These are phyloP conservation scores for Chrysanthemum seticuspe DNA, from an alignment of 129 eudicot species.

Conservation along the genomic window DNA sequence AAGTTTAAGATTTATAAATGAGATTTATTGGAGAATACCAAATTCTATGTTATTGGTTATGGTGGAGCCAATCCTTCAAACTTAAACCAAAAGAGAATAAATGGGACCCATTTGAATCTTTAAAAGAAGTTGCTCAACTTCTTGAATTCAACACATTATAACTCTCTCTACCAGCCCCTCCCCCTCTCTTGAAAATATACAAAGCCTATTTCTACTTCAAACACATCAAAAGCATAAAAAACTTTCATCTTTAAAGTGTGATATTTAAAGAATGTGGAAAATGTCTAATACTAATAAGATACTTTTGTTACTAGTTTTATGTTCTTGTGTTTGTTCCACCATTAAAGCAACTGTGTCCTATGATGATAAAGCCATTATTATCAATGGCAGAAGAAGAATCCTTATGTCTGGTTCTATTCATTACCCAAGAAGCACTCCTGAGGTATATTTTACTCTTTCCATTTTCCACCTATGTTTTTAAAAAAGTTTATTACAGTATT, in stretches of 20 bases:
- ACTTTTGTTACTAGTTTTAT: constrained; percentile 32
- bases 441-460: constrained; percentile 43
- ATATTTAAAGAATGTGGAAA: constrained; percentile 37
- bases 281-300: constrained; percentile 38
- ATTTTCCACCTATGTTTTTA: background rate
- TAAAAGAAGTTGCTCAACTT: constrained; percentile 46
- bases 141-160: constrained; percentile 21
- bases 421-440: constrained; percentile 96
- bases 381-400: constrained; percentile 76
- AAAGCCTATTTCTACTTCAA: constrained; percentile 20
- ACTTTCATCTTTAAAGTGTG: constrained; percentile 17
- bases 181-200: constrained; percentile 20
- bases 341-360: constrained; percentile 62
- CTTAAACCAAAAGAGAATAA: constrained; percentile 25
- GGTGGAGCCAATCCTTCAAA: constrained; percentile 35
- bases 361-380: constrained; percentile 67
- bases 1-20: background rate
- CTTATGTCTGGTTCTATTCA: constrained; percentile 97
- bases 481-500: no score
- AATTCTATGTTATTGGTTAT: constrained; percentile 27
- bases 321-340: constrained; percentile 40
- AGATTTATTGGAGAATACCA: constrained; percentile 27
- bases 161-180: constrained; percentile 16
- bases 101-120: constrained; percentile 40
- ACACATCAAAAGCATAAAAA: constrained; percentile 22